Evolutionary conservation across 1,284 basidiomycete genomes (phyloP).

Genomic region (Trametes polyzona): DNA sequence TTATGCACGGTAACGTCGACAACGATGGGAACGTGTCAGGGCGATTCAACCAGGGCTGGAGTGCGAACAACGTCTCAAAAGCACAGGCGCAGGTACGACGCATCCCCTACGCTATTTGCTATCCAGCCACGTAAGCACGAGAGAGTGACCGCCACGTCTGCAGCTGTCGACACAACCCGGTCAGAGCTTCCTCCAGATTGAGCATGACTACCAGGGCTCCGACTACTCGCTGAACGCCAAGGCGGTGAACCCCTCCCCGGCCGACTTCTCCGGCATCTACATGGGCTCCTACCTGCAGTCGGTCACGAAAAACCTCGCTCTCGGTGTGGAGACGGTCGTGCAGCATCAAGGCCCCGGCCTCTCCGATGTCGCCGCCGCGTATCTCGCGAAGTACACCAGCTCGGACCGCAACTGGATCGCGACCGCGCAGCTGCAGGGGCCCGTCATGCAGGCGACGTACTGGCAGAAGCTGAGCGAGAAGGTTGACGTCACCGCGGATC

Average conservation of each 20-base stretch:
- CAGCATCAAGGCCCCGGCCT: constrained; percentile 79
- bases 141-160: constrained; percentile 15
- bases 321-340: constrained; percentile 90
- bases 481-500: constrained; percentile 97
- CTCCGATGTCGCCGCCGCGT: constrained; percentile 80
- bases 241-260: constrained; percentile 90
- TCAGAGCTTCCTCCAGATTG: constrained; percentile 90
- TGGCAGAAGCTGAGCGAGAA: constrained; percentile 96
- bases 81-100: constrained; percentile 80
- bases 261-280: constrained; percentile 93
- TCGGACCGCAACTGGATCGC: constrained; percentile 86
- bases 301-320: constrained; percentile 87
- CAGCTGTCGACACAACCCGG: constrained; percentile 72
- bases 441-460: constrained; percentile 90
- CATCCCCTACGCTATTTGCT: neutral
- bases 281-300: constrained; percentile 95
- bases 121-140: constrained; percentile 11
- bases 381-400: constrained; percentile 86
- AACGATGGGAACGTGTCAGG: constrained; percentile 91
- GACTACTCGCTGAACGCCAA: constrained; percentile 92
- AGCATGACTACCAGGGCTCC: constrained; percentile 92
- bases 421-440: constrained; percentile 88
- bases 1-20: constrained; percentile 94
- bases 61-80: constrained; percentile 81
- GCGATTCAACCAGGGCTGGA: constrained; percentile 92